A percentile compares a stretch with the other conserved stretches of the same genome.
phyloP scores from a whole-genome alignment of 1,139 yeast genomes.

The Eremothecium sinecaudum region DNA sequence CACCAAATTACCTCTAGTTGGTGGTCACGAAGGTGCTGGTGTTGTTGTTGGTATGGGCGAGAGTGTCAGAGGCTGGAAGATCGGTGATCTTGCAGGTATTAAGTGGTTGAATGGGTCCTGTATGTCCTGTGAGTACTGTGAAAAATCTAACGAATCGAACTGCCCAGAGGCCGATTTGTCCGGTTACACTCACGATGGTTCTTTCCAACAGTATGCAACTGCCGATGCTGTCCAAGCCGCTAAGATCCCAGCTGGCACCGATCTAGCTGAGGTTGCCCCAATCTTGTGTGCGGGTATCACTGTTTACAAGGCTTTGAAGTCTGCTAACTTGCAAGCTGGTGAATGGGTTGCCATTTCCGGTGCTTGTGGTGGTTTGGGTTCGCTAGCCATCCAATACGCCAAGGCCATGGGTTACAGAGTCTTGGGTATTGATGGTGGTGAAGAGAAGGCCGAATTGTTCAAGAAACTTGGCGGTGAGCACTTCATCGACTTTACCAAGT shows the following conservation, averaged over 20 bases:
- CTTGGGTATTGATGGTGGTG: conserved; percentile 68
- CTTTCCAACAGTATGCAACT: conserved; percentile 77
- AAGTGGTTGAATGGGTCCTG: conserved; percentile 70
- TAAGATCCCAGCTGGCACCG: conserved; percentile 57
- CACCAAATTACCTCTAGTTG: conserved; percentile 62
- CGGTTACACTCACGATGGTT: conserved; percentile 75
- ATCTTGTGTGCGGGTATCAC: conserved; percentile 79
- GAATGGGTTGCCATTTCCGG: conserved; percentile 77
- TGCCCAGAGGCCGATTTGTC: conserved; percentile 61
- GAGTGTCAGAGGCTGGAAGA: conserved; percentile 57
- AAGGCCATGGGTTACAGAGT: conserved; percentile 76
- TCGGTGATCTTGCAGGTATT: conserved; percentile 73
- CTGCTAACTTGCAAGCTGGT: conserved; percentile 56
- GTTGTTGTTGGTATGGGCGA: conserved; percentile 65
- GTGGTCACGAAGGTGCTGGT: conserved; percentile 88
- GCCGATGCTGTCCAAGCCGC: conserved; percentile 87
- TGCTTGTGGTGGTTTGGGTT: conserved; percentile 81
- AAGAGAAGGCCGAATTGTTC: conserved; percentile 48
- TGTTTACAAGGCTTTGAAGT: conserved; percentile 73
- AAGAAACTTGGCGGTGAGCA: conserved; percentile 59
- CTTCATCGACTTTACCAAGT: conserved; percentile 52
- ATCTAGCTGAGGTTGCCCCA: conserved; percentile 68
- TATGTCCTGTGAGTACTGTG: conserved; percentile 64
- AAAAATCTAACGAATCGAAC: conserved; percentile 56
- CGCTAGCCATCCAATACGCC: conserved; percentile 73